Percentiles rank a stretch among this genome's conserved stretches.
phyloP scores from a whole-genome alignment of 139 green algal species.

The Coelastrella sp. region DNA sequence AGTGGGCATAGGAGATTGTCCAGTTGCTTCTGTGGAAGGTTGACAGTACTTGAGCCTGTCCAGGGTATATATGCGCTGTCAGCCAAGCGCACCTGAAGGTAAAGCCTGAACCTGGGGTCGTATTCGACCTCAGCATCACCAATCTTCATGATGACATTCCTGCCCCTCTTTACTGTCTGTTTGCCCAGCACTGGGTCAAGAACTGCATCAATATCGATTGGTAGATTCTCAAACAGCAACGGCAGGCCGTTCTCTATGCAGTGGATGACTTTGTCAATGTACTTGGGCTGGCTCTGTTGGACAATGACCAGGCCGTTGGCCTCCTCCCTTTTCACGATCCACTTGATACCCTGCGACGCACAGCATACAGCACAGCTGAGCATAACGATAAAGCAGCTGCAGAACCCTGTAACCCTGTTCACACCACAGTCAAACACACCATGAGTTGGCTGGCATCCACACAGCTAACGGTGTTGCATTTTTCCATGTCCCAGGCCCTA shows the following conservation, averaged over 20 bases:
- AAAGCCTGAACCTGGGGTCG: constrained; percentile 60
- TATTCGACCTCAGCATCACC: constrained; percentile 84
- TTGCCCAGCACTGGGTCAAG: constrained; percentile 89
- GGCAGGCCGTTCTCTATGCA: constrained; percentile 74
- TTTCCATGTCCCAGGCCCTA: too few species aligned
- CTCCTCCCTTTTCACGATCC: constrained; percentile 86
- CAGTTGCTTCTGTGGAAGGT: too few species aligned
- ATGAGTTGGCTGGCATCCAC: too few species aligned
- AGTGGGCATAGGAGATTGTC: too few species aligned
- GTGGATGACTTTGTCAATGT: constrained; percentile 81
- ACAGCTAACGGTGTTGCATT: too few species aligned
- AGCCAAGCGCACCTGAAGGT: constrained; percentile 39
- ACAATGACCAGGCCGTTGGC: constrained; percentile 82
- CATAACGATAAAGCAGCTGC: too few species aligned
- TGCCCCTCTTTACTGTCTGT: constrained; percentile 80
- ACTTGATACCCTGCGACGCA: constrained; percentile 82
- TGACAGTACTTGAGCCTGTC: too few species aligned
- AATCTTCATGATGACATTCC: constrained; percentile 84
- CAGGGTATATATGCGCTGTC: neutral
- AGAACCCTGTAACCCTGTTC: too few species aligned
- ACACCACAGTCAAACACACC: too few species aligned
- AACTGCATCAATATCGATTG: constrained; percentile 89
- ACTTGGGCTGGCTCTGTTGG: constrained; percentile 88
- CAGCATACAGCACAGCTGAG: too few species aligned
- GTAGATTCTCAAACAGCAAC: constrained; percentile 92